Evolutionary conservation across 208 protist species (phyloP).

Genomic region (Blechomonas ayalai): DNA sequence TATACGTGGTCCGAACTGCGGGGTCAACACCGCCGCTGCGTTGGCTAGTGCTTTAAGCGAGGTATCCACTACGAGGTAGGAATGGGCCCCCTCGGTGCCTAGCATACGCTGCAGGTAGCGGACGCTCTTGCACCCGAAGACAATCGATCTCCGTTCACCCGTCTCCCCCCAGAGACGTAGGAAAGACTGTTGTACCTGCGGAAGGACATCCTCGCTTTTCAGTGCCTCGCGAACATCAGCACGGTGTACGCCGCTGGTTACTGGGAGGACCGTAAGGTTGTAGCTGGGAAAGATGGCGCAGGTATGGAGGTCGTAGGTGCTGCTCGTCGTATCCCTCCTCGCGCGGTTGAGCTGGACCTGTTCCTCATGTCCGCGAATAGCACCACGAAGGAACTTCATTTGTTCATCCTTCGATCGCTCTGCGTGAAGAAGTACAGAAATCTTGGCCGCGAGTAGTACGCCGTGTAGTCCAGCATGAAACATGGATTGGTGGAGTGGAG

Average conservation of each 20-base stretch:
- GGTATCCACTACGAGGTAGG: constrained; percentile 55
- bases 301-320: constrained; percentile 33
- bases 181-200: constrained; percentile 5
- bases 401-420: constrained; percentile 5
- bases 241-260: constrained; percentile 33
- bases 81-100: constrained; percentile 11
- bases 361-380: constrained; percentile 27
- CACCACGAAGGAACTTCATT: constrained; percentile 8
- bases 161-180: constrained; percentile 19
- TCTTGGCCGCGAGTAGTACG: constrained; percentile 4
- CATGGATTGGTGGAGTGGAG: no score
- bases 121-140: constrained; percentile 54
- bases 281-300: constrained; percentile 41
- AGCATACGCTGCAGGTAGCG: constrained; percentile 53
- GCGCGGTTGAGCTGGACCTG: constrained; percentile 21
- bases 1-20: constrained; percentile 14
- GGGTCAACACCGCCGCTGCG: constrained; percentile 22
- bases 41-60: constrained; percentile 38
- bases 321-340: constrained; percentile 5
- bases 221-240: constrained; percentile 26
- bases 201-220: constrained; percentile 5
- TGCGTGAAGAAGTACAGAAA: constrained; percentile 4
- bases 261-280: constrained; percentile 36
- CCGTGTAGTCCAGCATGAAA: constrained; percentile 1
- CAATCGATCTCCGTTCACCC: constrained; percentile 19